Evolutionary conservation across 2,329 filamentous ascomycete species (phyloP).

Genomic region (Geosmithia putterillii): DNA sequence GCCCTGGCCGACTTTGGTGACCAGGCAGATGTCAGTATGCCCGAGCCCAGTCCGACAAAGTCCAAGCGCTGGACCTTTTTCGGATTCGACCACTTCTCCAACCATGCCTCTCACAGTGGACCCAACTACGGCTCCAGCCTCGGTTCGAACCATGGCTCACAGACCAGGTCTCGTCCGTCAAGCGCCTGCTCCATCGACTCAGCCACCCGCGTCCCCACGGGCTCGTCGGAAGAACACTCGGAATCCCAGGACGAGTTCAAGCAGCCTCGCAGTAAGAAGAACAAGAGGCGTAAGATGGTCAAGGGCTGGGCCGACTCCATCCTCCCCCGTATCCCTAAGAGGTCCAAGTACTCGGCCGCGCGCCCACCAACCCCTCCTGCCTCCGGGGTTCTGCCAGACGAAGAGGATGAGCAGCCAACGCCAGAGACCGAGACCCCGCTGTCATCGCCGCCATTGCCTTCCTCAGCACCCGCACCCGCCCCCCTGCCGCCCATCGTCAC

Average conservation of each 20-base stretch:
- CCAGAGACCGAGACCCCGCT: slow-evolving; percentile 6
- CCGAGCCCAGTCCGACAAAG: slow-evolving; percentile 33
- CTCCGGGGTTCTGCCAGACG: slow-evolving; percentile 14
- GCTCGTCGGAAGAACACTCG: slow-evolving; percentile 22
- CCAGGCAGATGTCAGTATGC: slow-evolving; percentile 11
- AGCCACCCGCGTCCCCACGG: slow-evolving; percentile 12
- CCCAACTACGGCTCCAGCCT: no score
- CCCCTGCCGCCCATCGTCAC: slow-evolving; percentile 5
- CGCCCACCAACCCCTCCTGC: slow-evolving; percentile 35
- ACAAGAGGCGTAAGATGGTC: slow-evolving; percentile 51
- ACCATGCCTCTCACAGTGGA: no score
- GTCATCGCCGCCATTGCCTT: no score
- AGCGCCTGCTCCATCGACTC: slow-evolving; percentile 34
- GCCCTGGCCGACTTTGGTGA: slow-evolving; percentile 31
- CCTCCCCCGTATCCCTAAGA: slow-evolving; percentile 44
- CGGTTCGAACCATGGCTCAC: slow-evolving; percentile 30
- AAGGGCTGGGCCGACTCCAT: slow-evolving; percentile 61
- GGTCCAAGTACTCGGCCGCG: slow-evolving; percentile 23
- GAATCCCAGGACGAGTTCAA: slow-evolving; percentile 12
- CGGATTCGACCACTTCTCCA: slow-evolving; percentile 41
- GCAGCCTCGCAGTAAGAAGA: slow-evolving; percentile 14
- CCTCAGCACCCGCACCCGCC: slow-evolving; percentile 12
- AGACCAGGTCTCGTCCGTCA: slow-evolving; percentile 31
- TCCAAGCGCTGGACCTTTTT: slow-evolving; percentile 52
- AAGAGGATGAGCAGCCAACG: slow-evolving; percentile 11